Base-by-base conservation (phyloP, 306 rosid genomes). In the Malus orientalis region DNA sequence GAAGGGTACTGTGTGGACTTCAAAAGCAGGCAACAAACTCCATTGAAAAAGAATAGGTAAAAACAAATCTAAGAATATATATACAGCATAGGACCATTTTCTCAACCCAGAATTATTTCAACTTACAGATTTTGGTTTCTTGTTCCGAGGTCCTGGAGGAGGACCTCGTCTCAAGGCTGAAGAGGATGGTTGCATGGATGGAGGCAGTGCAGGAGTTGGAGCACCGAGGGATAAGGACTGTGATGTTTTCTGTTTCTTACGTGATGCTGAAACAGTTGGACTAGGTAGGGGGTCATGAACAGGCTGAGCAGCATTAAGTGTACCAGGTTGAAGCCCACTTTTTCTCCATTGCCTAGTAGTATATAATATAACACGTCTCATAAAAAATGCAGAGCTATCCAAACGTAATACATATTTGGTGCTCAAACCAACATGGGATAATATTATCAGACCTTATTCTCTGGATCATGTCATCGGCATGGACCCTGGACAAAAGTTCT, bases 301-400 rank as follows among this genome's bases (percentile, higher is more conserved):
- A 75, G 97, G 91, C 81, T 89, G 99, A 75, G 96, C 83, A 55
- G 87, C 83, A 77, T 81, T 85, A 76, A 69, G 86, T 69, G 90
- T 86, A 69, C 89, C 79, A 69, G 84, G 91, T 81, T 86, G 96
- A 84, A 82, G 82, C 70, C 89, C 87, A 74, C 91, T 91, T 83
- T 87, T 93, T 84, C 97, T 91, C 99, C 99, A 96, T 75, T 96
- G 98, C 84, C 99, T 96, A 83, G 73, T 63, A 74, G 70, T 27
- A 78, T 80, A 73, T 5, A 33, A 38, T 8, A 49, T 60, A 8
- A 74, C 63, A 77, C 9, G 76, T 76, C 73, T 70, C 36, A 49
- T 63, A 25, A 74, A 69, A 69, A 54, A 74, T 51, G 54, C n/a
- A 63, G 66, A 77, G 62, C 42, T 19, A 45, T 63, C 16, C 63